Conservation (phyloP, 2,329 filamentous ascomycete genomes). For the Claviceps quebecensis region DNA sequence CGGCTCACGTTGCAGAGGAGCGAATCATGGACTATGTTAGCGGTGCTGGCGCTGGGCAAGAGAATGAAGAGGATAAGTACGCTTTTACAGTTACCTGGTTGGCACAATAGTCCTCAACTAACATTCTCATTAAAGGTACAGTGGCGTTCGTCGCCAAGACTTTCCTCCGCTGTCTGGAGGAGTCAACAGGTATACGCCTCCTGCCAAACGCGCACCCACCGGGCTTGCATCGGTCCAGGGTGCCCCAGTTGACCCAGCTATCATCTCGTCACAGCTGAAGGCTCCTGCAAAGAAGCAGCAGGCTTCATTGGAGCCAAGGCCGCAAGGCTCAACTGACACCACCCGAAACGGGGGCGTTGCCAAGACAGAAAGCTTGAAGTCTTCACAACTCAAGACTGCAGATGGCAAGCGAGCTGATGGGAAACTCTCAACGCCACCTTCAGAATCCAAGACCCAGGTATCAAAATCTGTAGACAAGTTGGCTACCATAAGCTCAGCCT, state of each 20-base stretch:
- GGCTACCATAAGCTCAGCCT: slow-evolving; percentile 17
- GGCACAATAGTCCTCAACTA: slow-evolving; percentile 5
- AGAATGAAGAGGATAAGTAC: slow-evolving; percentile 87
- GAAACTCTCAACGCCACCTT: slow-evolving; percentile 10
- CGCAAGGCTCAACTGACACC: slow-evolving; percentile 13
- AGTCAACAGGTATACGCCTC: slow-evolving; percentile 73
- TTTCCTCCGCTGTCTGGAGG: slow-evolving; percentile 48
- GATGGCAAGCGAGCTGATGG: slow-evolving; percentile 20
- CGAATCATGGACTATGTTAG: slow-evolving; percentile 56
- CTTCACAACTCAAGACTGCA: slow-evolving; percentile 15
- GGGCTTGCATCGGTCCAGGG: slow-evolving; percentile 60
- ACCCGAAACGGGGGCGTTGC: slow-evolving; percentile 17
- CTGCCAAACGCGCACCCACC: slow-evolving; percentile 68
- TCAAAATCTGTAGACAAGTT: slow-evolving; percentile 14
- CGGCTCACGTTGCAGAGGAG: slow-evolving; percentile 81
- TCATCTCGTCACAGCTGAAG: slow-evolving; percentile 73
- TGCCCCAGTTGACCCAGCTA: slow-evolving; percentile 72
- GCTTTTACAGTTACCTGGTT: slow-evolving; percentile 1
- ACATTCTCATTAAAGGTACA: slow-evolving; percentile 48
- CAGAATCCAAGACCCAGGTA: slow-evolving; percentile 19
- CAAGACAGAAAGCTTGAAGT: slow-evolving; percentile 16
- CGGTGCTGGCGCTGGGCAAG: slow-evolving; percentile 49
- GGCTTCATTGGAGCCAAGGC: slow-evolving; percentile 12
- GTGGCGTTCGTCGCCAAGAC: slow-evolving; percentile 70
- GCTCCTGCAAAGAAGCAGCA: slow-evolving; percentile 25